Evolutionary conservation across 805 yeast genomes (phyloP).

Genomic region (Candida andamanensis): DNA sequence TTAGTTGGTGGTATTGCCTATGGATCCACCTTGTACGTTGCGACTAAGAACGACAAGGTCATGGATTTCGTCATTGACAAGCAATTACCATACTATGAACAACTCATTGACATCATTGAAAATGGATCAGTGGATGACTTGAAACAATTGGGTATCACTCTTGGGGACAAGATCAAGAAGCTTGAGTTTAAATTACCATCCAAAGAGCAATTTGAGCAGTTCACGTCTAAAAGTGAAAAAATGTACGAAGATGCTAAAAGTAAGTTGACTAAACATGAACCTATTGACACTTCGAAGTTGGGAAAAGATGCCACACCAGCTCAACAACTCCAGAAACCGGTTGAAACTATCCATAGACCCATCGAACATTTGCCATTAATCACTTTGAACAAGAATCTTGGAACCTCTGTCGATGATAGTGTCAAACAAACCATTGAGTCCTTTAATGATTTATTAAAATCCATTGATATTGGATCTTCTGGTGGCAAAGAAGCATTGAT

Average conservation of each 20-base stretch:
- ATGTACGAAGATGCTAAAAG: slow-evolving; percentile 33
- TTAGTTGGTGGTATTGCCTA: slow-evolving; percentile 25
- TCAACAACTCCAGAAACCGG: slow-evolving; percentile 38
- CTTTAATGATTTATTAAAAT: slow-evolving; percentile 33
- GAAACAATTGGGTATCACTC: slow-evolving; percentile 14
- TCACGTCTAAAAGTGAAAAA: slow-evolving; percentile 29
- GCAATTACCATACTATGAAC: slow-evolving; percentile 40
- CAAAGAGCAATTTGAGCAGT: slow-evolving; percentile 25
- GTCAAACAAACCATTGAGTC: slow-evolving; percentile 32
- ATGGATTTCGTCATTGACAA: slow-evolving; percentile 42
- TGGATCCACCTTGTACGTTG: slow-evolving; percentile 36
- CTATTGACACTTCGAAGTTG: slow-evolving; percentile 1
- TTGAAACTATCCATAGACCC: slow-evolving; percentile 28
- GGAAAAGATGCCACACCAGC: slow-evolving; percentile 26
- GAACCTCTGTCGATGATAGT: slow-evolving; percentile 25
- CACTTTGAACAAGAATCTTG: slow-evolving; percentile 18
- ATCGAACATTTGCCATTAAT: slow-evolving; percentile 30
- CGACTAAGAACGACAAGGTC: slow-evolving; percentile 40
- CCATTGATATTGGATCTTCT: slow-evolving; percentile 23
- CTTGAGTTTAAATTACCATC: slow-evolving; percentile 23
- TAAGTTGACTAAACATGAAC: slow-evolving; percentile 16
- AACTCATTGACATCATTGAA: slow-evolving; percentile 33
- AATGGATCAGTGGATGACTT: slow-evolving; percentile 30
- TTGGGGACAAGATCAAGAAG: slow-evolving; percentile 15
- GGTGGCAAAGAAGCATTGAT: slow-evolving; percentile 25